A percentile compares a stretch with the other conserved stretches of the same genome.
phyloP scores from a whole-genome alignment of 495 filamentous ascomycete species.

The Penicillium flavigenum region DNA sequence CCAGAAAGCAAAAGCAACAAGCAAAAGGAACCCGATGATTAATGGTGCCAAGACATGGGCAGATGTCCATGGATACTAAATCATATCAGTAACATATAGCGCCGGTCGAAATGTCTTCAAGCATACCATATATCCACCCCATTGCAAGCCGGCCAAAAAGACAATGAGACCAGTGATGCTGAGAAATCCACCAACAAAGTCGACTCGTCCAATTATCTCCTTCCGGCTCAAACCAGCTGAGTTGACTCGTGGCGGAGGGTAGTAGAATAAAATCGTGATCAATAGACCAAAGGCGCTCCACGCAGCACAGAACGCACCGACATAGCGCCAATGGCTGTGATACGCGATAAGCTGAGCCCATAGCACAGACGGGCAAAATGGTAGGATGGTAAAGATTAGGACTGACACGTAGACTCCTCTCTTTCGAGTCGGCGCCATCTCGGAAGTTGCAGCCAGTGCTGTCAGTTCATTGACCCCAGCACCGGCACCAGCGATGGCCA shows the following conservation, averaged over 20 bases:
- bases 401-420: conserved; percentile 68
- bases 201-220: conserved; percentile 57
- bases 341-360: conserved; percentile 68
- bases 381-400: conserved; percentile 66
- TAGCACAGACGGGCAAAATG: conserved; percentile 66
- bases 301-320: conserved; percentile 57
- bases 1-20: conserved; percentile 60
- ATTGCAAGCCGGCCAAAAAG: conserved; percentile 66
- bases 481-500: conserved; percentile 61
- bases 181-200: conserved; percentile 66
- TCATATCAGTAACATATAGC: conserved; percentile 5
- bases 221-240: conserved; percentile 46
- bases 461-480: conserved; percentile 66
- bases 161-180: conserved; percentile 63
- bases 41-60: conserved; percentile 60
- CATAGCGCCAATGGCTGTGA: conserved; percentile 61
- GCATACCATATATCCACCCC: conserved; percentile 63
- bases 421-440: conserved; percentile 65
- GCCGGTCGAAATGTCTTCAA: not conserved
- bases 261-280: conserved; percentile 63
- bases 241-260: conserved; percentile 61
- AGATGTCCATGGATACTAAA: conserved; percentile 56
- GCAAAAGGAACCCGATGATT: conserved; percentile 52
- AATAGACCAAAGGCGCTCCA: conserved; percentile 64
- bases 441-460: conserved; percentile 66